Conservation (phyloP, 2,329 filamentous ascomycete genomes). For the Penicillium griseofulvum region DNA sequence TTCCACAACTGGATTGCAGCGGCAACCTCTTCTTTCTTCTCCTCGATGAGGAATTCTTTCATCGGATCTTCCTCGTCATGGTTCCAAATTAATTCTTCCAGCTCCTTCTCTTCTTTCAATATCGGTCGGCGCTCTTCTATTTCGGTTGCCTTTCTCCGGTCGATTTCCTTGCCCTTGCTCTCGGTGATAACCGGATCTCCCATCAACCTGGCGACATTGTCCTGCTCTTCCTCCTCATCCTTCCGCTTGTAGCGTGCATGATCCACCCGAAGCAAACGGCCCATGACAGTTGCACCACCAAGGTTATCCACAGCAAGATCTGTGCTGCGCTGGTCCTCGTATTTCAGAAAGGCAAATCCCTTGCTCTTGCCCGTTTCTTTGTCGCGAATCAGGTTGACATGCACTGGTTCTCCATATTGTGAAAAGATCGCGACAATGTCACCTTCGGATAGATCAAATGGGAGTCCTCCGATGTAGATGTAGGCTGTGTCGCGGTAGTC, state of each 20-base stretch:
- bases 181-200: slow-evolving; percentile 42
- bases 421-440: slow-evolving; percentile 96
- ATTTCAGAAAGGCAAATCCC: slow-evolving; percentile 95
- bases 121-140: slow-evolving; percentile 58
- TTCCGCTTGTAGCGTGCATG: slow-evolving; percentile 87
- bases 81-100: slow-evolving; percentile 70
- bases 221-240: slow-evolving; percentile 62
- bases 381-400: slow-evolving; percentile 87
- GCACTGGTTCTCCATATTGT: slow-evolving; percentile 92
- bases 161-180: slow-evolving; percentile 36
- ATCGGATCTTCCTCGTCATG: slow-evolving; percentile 97
- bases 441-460: slow-evolving; percentile 89
- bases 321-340: slow-evolving; percentile 94
- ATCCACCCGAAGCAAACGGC: slow-evolving; percentile 79
- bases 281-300: slow-evolving; percentile 78
- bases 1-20: slow-evolving; percentile 61
- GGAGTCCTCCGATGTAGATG: slow-evolving; percentile 90
- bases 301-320: slow-evolving; percentile 96
- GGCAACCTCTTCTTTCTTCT: slow-evolving; percentile 86
- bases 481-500: slow-evolving; percentile 98
- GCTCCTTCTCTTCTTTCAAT: slow-evolving; percentile 77
- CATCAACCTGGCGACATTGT: slow-evolving; percentile 50
- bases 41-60: slow-evolving; percentile 84
- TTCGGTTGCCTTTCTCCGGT: slow-evolving; percentile 35
- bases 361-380: slow-evolving; percentile 94